Evolutionary conservation across 228 moss, liverwort and hornwort species (phyloP), one percentile per base, ranked within the genome.

Genomic region (Sphagnum magellanicum): DNA sequence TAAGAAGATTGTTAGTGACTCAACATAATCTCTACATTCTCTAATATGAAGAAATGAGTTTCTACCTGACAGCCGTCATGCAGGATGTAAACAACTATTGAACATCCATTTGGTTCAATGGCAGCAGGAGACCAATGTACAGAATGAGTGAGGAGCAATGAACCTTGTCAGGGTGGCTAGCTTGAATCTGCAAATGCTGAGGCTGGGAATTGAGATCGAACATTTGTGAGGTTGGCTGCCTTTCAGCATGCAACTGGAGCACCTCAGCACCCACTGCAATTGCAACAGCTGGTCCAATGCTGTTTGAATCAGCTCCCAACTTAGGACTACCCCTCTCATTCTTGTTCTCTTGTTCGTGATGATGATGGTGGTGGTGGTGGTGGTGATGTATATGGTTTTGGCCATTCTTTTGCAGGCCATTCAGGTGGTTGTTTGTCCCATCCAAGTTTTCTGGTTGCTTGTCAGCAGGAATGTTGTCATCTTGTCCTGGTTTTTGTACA

Each of bases 321-420:
- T 83, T 87, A 47, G 81, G 82, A 50, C 60, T 75, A 67, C 73
- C 79, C 76, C 53, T 60, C 74, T 70, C 81, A 75, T 50, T 82
- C 79, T 73, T 77, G 58, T 61, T 67, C 65, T 74, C 77, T 62
- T 55, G 55, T 5, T 73, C 70, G 32, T 84, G 72, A 10, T 92
- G 82, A 6, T 97, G 89, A 65, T 91, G 91, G 16, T 95, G 94
- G 53, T 96, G 92, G 68, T 93, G 93, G 61, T 92, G 92, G 5
- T 93, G 78, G 68, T 93, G 89, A 65, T 89, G 88, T 71, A 91
- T 81, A 68, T 89, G 88, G 68, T 91, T 85, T 63, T 80, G 80
- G 57, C 78, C 88, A 70, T 64, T 72, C 63, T 51, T 57, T 10
- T 65, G 74, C 17, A 4, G 66, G 50, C 70, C 76, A 58, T 70